Percentiles rank a stretch among this genome's conserved stretches.
phyloP scores from a whole-genome alignment of 768 basidiomycete genomes.

The Suillus occidentalis region DNA sequence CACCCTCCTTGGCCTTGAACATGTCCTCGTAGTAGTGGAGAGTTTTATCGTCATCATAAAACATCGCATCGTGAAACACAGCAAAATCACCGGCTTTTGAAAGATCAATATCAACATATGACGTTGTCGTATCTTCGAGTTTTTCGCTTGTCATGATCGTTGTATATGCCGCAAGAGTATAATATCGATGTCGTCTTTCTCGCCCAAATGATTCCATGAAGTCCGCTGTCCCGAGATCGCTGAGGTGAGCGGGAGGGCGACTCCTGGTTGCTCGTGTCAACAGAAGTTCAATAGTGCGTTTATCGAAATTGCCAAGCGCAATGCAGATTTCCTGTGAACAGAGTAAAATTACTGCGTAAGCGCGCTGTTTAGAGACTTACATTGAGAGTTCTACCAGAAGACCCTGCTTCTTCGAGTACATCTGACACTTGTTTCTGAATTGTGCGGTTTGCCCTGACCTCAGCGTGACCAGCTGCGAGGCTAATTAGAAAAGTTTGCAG shows the following conservation, averaged over 20 bases:
- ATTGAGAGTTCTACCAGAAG: constrained; percentile 69
- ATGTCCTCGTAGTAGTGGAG: constrained; percentile 50
- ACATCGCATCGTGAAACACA: constrained; percentile 42
- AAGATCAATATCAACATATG: constrained; percentile 48
- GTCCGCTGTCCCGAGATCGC: constrained; percentile 66
- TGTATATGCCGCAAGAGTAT: constrained; percentile 69
- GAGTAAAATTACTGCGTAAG: constrained; percentile 7
- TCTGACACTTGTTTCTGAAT: constrained; percentile 82
- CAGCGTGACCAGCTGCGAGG: constrained; percentile 35
- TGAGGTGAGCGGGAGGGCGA: constrained; percentile 68
- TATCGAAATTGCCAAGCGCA: constrained; percentile 69
- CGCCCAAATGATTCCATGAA: constrained; percentile 82
- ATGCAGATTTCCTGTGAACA: constrained; percentile 57
- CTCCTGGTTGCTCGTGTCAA: constrained; percentile 65
- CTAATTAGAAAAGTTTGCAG: neutral
- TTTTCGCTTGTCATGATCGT: constrained; percentile 62
- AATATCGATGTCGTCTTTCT: constrained; percentile 86
- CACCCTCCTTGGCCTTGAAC: constrained; percentile 37
- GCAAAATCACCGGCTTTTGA: constrained; percentile 56
- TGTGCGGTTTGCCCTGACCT: constrained; percentile 59
- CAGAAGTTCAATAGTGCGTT: constrained; percentile 80
- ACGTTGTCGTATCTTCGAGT: constrained; percentile 50
- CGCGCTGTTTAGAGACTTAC: constrained; percentile 35
- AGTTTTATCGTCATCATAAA: constrained; percentile 49
- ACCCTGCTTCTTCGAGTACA: constrained; percentile 66